Evolutionary conservation across 2,329 filamentous ascomycete genomes (phyloP).

Genomic region (Polychaeton citri): DNA sequence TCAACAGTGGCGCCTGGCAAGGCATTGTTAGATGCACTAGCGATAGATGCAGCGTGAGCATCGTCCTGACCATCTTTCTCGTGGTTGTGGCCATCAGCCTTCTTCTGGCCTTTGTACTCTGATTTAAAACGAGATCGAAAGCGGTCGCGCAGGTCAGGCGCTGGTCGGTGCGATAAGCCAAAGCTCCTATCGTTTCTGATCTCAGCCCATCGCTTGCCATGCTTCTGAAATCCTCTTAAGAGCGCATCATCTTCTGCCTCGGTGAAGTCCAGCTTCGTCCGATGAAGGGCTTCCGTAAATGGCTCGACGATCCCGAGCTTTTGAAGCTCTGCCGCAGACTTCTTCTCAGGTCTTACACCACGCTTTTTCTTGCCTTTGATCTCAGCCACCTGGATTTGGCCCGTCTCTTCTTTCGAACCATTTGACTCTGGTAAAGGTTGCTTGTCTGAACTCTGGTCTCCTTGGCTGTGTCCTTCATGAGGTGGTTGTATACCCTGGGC

Average conservation of each 20-base stretch:
- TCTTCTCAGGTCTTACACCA: constrained; percentile 14
- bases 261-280: constrained; percentile 43
- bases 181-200: constrained; percentile 44
- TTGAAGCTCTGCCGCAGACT: constrained; percentile 20
- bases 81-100: too few relatives aligned
- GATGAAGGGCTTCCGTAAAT: constrained; percentile 36
- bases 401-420: constrained; percentile 1
- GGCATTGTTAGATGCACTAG: neutral
- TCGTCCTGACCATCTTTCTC: too few relatives aligned
- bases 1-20: neutral
- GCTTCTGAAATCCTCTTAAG: constrained; percentile 43
- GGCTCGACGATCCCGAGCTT: constrained; percentile 37
- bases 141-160: constrained; percentile 48
- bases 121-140: constrained; percentile 37
- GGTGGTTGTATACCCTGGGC: neutral
- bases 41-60: neutral
- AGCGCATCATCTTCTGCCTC: constrained; percentile 44
- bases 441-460: neutral
- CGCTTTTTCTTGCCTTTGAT: constrained; percentile 4
- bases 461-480: neutral
- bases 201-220: constrained; percentile 47
- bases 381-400: neutral
- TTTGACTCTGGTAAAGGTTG: constrained; percentile 1
- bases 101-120: neutral
- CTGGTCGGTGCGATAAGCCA: constrained; percentile 36